These are phyloP conservation scores for Colletotrichum ledebouriae DNA, from an alignment of 2,329 filamentous ascomycete genomes.

Conservation along the genomic window DNA sequence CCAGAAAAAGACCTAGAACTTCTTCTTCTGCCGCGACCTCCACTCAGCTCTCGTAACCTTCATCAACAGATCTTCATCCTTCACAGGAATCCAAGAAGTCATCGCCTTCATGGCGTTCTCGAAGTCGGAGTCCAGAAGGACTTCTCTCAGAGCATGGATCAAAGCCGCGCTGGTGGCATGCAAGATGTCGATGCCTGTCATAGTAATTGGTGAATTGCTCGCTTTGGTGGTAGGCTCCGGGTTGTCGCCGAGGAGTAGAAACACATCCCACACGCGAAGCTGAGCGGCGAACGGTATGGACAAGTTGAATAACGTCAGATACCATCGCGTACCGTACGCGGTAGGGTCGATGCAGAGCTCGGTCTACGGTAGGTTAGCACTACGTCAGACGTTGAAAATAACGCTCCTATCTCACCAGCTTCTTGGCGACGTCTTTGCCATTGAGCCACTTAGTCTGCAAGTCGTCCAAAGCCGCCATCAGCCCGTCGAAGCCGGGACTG, in stretches of 20 bases:
- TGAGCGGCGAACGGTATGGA: slow-evolving; percentile 95
- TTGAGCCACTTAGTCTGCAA: slow-evolving; percentile 88
- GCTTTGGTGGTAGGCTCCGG: slow-evolving; percentile 52
- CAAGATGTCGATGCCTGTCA: slow-evolving; percentile 80
- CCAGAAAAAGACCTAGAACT: slow-evolving; percentile 47
- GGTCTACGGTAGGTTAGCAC: slow-evolving; percentile 59
- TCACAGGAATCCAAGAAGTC: slow-evolving; percentile 93
- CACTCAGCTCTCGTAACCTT: slow-evolving; percentile 89
- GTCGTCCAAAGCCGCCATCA: slow-evolving; percentile 88
- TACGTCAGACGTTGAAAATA: not conserved
- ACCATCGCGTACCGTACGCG: slow-evolving; percentile 97
- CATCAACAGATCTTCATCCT: slow-evolving; percentile 95
- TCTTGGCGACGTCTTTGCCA: slow-evolving; percentile 81
- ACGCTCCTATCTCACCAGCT: slow-evolving; percentile 74
- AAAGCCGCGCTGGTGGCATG: slow-evolving; percentile 92
- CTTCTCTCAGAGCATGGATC: slow-evolving; percentile 89
- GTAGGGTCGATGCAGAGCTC: slow-evolving; percentile 87
- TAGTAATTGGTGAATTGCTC: slow-evolving; percentile 19
- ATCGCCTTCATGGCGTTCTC: slow-evolving; percentile 98
- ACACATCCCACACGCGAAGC: slow-evolving; percentile 96
- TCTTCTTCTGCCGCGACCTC: slow-evolving; percentile 71
- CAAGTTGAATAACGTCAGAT: slow-evolving; percentile 96
- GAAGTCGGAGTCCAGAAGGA: slow-evolving; percentile 92
- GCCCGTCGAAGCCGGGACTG: slow-evolving; percentile 82
- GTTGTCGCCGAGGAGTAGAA: slow-evolving; percentile 90